Base-by-base conservation (phyloP, 2,329 filamentous ascomycete genomes). In the Daldinia eschscholtzii region DNA sequence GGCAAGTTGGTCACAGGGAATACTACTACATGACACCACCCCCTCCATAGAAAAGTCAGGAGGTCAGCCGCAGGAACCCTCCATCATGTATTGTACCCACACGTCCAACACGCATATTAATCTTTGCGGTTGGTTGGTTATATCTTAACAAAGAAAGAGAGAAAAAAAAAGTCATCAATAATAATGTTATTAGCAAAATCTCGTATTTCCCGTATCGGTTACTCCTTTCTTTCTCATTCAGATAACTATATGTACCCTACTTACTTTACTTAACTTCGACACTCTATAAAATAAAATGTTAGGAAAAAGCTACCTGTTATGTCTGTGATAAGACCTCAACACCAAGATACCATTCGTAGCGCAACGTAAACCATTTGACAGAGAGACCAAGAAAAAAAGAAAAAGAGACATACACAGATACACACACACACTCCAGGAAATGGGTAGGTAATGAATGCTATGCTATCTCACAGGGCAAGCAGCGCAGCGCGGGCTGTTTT, bases 361-460 rank as follows among this genome's bases (percentile, higher is more conserved):
- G 20, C 44, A 52, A 52, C 26, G 2, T 26, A 18, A 10, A 52
- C 26, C 46, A 7, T 18, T 10, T 23, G 6, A 55, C 20, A 37
- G 9, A 55, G 23, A 55, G 12, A 28, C 20, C 18, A 42, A 56
- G 20, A 7, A 64, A 42, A 56, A 26, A 7, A 64, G 6, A 28
- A 26, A 20, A 28, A 44, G 35, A 57, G 50, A 23, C 13, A 55
- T 48, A 26, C 18, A 33, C 9, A 52, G 28, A 35, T 13, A 50
- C 50, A 35, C 20, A 26, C 23, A 59, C 57, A 55, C 56, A 57
- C 35, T 62, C 61, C 23, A 50, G 20, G 58, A 35, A 55, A 33
- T 52, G 30, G 63, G 57, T 70, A 68, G 33, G 50, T 57, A 68
- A 70, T 63, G 68, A 68, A 68, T 64, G 65, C 65, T 68, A 68